Evolutionary conservation across 257 asterid species (phyloP), one percentile per base, ranked within the genome.

Genomic region (Oldenlandia corymbosa): DNA sequence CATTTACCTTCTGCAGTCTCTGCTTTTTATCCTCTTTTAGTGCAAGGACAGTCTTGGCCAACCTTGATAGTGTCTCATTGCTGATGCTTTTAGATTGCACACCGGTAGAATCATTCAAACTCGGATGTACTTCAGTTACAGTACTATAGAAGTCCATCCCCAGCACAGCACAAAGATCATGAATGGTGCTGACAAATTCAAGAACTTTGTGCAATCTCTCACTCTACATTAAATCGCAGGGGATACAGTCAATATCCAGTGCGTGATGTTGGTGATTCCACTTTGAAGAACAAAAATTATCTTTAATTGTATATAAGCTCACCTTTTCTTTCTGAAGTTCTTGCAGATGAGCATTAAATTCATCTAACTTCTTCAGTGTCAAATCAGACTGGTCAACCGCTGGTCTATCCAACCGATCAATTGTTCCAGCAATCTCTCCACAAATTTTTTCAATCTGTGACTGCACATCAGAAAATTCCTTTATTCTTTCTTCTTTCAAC

Each of bases 301-400:
- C 32, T 69, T 24, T n/a, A 60, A 14, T 31, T 43, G n/a, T 28
- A 23, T 13, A 21, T 39, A 20, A 48, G 37, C 54, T 57, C 65
- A 88, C 99, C 88, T 93, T 93, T 79, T 90, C 97, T 20, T 88
- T 86, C 71, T 87, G 99, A 80, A 90, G 99, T 69, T 87, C 95
- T 73, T 90, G 89, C 62, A 93, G 96, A 71, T 84, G 94, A 51
- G 84, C 73, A 23, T 88, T 90, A 60, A 84, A 93, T 69, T 82
- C 96, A 61, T 82, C 91, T 65, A 93, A 73, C 78, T 84, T 93
- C 78, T 84, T 88, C n/a, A 76, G 75, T 75, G 96, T 84, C 39
- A 93, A 81, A 73, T 93, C 97, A 10, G 89, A 80, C 75, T 90
- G 96, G 21, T 93, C 93, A 37, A 93, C 97, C 13, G 51, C 72